phyloP scores from a whole-genome alignment of 1,139 yeast species.

The Yamadazyma songkhlaensis region DNA sequence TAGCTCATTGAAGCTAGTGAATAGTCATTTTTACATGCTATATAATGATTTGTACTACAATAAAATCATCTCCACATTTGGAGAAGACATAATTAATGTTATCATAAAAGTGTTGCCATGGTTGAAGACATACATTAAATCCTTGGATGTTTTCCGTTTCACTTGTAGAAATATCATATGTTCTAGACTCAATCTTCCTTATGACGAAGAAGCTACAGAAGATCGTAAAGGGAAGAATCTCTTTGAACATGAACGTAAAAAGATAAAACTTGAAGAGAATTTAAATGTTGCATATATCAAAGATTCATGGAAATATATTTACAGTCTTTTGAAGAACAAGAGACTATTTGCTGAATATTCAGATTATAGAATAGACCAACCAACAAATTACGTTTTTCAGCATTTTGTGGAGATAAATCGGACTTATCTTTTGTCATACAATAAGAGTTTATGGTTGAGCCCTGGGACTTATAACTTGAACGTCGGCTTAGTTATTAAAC shows the following conservation, averaged over 20 bases:
- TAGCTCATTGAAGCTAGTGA: constrained; percentile 39
- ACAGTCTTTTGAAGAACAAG: constrained; percentile 48
- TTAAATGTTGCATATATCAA: constrained; percentile 29
- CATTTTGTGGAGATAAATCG: constrained; percentile 47
- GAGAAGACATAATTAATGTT: constrained; percentile 31
- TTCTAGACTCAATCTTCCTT: constrained; percentile 23
- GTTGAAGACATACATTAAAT: constrained; percentile 42
- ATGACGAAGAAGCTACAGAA: constrained; percentile 9
- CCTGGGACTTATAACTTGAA: constrained; percentile 52
- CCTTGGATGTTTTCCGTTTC: constrained; percentile 47
- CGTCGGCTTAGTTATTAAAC: constrained; percentile 51
- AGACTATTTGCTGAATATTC: constrained; percentile 51
- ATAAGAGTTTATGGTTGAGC: constrained; percentile 46
- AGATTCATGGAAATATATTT: constrained; percentile 58
- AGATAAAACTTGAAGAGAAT: constrained; percentile 9
- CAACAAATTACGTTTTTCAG: constrained; percentile 42
- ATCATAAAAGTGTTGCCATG: constrained; percentile 35
- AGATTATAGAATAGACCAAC: constrained; percentile 52
- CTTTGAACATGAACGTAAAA: background rate
- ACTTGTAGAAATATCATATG: constrained; percentile 34
- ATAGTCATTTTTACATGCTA: constrained; percentile 42
- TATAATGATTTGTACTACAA: constrained; percentile 50
- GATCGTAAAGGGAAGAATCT: background rate
- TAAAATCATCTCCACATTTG: constrained; percentile 41
- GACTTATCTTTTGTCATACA: constrained; percentile 48